A percentile compares a stretch with the other conserved stretches of the same genome.
Conservation (phyloP, 768 basidiomycete species). For the Lepiota brunneoincarnata region DNA sequence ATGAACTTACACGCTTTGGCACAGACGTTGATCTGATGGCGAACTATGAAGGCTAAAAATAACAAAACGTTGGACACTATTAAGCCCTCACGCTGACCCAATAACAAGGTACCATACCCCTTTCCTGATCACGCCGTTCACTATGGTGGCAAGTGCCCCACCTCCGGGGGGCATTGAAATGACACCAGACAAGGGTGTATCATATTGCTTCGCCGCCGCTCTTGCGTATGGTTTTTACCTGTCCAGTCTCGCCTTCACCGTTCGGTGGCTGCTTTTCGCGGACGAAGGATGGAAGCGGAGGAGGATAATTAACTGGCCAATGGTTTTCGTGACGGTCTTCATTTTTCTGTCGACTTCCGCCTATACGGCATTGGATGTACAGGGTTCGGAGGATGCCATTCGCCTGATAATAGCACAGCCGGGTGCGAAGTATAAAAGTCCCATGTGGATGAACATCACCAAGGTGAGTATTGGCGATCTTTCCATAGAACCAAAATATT, state of each 20-base stretch:
- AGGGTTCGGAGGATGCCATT: not conserved
- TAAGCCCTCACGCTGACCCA: not conserved
- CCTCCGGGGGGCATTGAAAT: not conserved
- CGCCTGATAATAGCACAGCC: not conserved
- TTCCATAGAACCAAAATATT: too few relatives aligned
- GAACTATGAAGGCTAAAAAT: not conserved
- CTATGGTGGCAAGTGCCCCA: not conserved
- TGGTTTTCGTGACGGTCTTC: slow-evolving; percentile 1
- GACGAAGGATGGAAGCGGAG: slow-evolving; percentile 7
- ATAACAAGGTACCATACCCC: not conserved
- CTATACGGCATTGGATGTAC: not conserved
- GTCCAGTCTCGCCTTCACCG: not conserved
- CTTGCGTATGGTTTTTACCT: slow-evolving; percentile 1
- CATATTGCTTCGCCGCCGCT: not conserved
- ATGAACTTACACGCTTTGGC: too few relatives aligned
- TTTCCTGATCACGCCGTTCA: not conserved
- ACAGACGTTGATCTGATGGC: too few relatives aligned
- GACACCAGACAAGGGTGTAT: slow-evolving; percentile 1
- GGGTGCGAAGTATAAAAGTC: not conserved
- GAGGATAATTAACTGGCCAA: not conserved
- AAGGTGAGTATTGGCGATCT: not conserved
- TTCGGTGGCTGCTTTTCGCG: slow-evolving; percentile 8
- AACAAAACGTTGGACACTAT: not conserved
- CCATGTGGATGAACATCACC: slow-evolving; percentile 7
- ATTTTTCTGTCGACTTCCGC: not conserved